Evolutionary conservation across 176 grass and related monocot species (phyloP), one percentile per base, ranked within the genome.

Genomic region (Microstegium vimineum): DNA sequence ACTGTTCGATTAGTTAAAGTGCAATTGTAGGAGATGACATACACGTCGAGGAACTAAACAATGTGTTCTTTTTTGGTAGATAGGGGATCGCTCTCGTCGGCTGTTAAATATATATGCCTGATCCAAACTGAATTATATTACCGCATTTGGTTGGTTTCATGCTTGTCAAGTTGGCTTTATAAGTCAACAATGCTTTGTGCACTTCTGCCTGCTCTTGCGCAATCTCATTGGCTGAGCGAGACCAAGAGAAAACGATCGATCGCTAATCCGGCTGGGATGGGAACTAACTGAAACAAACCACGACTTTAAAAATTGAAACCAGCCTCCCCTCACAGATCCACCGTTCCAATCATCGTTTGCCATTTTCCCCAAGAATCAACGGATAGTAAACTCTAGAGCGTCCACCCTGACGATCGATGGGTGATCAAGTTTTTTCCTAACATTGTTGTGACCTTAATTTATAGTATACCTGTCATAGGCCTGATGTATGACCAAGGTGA

Each of bases 121-220:
- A 45, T n/a, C n/a, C n/a, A n/a, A n/a, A n/a, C n/a, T n/a, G n/a
- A n/a, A n/a, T n/a, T n/a, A n/a, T n/a, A 36, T 73, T 45, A 31
- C 32, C 51, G 14, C 32, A 51, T 69, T 63, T 80, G 47, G 37
- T 89, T 84, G 10, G 3, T 32, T 63, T 6, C n/a, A n/a, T 76
- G 51, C 70, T 89, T 80, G 81, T 85, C 77, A 81, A 81, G 31
- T 62, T 69, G 62, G 4, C 13, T n/a, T n/a, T 49, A n/a, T n/a
- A n/a, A 69, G 82, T 75, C n/a, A n/a, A n/a, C 59, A 75, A 83
- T n/a, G 70, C 43, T 26, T 14, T 51, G 61, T 61, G 26, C 76
- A 40, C 9, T 59, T 9, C 32, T 18, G 14, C 1, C 22, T 14
- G 23, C 22, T 57, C 1, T n/a, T 52, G 47, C 47, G 8, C 17